phyloP scores from a whole-genome alignment of 495 filamentous ascomycete species.

The Annulohypoxylon stygium region DNA sequence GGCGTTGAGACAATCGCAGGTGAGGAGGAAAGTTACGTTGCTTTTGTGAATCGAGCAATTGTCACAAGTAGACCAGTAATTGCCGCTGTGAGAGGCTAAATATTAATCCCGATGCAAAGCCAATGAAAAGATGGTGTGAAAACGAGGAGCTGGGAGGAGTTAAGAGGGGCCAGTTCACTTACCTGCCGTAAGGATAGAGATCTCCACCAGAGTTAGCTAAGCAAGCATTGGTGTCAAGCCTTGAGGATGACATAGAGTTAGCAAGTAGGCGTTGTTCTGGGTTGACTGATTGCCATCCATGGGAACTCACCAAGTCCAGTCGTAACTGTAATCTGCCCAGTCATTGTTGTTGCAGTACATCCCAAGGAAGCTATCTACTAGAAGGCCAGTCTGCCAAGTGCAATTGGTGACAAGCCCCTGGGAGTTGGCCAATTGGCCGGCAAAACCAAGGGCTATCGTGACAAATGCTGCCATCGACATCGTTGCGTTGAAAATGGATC shows the following conservation, averaged over 20 bases:
- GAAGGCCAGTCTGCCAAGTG: slow-evolving; percentile 49
- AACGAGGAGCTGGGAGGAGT: neutral
- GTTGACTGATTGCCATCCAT: neutral
- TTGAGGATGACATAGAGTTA: slow-evolving; percentile 28
- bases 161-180: slow-evolving; percentile 3
- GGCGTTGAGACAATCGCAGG: slow-evolving; percentile 43
- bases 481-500: slow-evolving; percentile 1
- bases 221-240: slow-evolving; percentile 51
- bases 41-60: slow-evolving; percentile 43
- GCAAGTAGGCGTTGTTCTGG: neutral
- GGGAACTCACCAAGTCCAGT: slow-evolving; percentile 51
- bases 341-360: slow-evolving; percentile 52
- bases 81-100: slow-evolving; percentile 35
- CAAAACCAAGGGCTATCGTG: slow-evolving; percentile 19
- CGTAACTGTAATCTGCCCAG: slow-evolving; percentile 47
- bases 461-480: slow-evolving; percentile 13
- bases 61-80: slow-evolving; percentile 49
- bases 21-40: slow-evolving; percentile 40
- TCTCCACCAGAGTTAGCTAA: slow-evolving; percentile 48
- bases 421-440: slow-evolving; percentile 21
- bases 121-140: neutral
- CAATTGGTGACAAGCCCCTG: slow-evolving; percentile 48
- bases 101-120: neutral
- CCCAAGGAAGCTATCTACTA: slow-evolving; percentile 46
- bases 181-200: slow-evolving; percentile 42